Evolutionary conservation across 2,329 filamentous ascomycete species (phyloP).

Genomic region (Thelonectria rubi): DNA sequence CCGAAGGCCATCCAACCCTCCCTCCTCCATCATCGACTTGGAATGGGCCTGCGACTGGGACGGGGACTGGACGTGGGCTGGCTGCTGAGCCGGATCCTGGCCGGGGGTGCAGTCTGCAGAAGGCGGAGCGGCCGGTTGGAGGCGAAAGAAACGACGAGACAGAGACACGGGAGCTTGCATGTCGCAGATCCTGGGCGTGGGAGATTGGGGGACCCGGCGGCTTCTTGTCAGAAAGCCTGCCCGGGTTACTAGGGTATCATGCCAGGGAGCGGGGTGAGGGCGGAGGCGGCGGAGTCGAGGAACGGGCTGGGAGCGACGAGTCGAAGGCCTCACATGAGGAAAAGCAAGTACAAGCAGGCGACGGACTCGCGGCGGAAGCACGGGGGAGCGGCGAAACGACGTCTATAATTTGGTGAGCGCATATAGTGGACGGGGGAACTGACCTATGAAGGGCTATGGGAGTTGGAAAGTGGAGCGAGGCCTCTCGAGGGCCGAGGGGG

Average conservation of each 20-base stretch:
- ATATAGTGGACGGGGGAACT: background rate
- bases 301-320: conserved; percentile 21
- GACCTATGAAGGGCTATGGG: background rate
- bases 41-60: conserved; percentile 22
- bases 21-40: conserved; percentile 6
- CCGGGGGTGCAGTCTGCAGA: conserved; percentile 8
- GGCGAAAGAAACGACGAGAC: conserved; percentile 29
- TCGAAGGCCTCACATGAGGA: conserved; percentile 16
- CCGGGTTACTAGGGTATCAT: conserved; percentile 21
- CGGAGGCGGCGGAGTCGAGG: conserved; percentile 21
- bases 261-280: conserved; percentile 25
- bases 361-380: background rate
- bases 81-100: conserved; percentile 23
- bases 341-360: background rate
- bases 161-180: conserved; percentile 39
- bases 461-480: background rate
- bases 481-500: background rate
- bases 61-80: conserved; percentile 26
- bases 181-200: conserved; percentile 29
- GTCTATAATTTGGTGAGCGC: background rate
- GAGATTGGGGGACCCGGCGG: conserved; percentile 22
- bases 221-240: conserved; percentile 24
- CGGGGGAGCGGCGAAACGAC: conserved; percentile 1
- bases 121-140: conserved; percentile 19
- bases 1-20: conserved; percentile 24